Evolutionary conservation across 1,284 basidiomycete species (phyloP).

Genomic region (Puccinia coronata): DNA sequence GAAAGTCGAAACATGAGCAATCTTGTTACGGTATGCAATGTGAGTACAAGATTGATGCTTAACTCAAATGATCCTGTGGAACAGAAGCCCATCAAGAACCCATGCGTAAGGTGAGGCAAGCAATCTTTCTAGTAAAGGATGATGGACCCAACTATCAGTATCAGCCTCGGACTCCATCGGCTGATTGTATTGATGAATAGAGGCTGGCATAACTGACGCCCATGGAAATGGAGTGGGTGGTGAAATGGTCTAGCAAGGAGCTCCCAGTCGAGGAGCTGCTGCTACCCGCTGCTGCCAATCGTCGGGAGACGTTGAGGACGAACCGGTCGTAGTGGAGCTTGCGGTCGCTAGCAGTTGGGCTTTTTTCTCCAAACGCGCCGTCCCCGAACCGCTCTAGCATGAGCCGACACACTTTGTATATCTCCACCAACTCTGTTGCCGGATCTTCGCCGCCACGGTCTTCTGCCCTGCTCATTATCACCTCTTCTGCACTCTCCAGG

Average conservation of each 20-base stretch:
- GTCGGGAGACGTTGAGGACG: not conserved
- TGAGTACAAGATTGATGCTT: not conserved
- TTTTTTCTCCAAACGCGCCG: conserved; percentile 12
- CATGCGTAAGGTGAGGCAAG: conserved; percentile 25
- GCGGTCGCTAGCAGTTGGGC: not conserved
- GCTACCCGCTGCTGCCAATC: not conserved
- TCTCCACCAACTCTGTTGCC: conserved; percentile 3
- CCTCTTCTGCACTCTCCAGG: not conserved
- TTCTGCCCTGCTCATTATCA: conserved; percentile 13
- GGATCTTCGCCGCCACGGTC: not conserved
- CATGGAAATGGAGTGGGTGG: not conserved
- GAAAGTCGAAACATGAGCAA: not conserved
- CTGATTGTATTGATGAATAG: no score
- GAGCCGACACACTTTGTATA: not conserved
- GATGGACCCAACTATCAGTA: no score
- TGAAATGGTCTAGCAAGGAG: conserved; percentile 13
- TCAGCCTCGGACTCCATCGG: no score
- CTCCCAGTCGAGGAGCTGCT: not conserved
- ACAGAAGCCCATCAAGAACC: conserved; percentile 31
- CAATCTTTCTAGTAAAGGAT: conserved; percentile 3
- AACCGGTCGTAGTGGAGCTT: not conserved
- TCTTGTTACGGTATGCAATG: not conserved
- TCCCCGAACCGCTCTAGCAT: conserved; percentile 24
- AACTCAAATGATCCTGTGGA: conserved; percentile 31
- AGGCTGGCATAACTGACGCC: conserved; percentile 3